Evolutionary conservation across 2,329 filamentous ascomycete species (phyloP), one percentile per base, ranked within the genome.

Genomic region (Aureobasidium subglaciale): DNA sequence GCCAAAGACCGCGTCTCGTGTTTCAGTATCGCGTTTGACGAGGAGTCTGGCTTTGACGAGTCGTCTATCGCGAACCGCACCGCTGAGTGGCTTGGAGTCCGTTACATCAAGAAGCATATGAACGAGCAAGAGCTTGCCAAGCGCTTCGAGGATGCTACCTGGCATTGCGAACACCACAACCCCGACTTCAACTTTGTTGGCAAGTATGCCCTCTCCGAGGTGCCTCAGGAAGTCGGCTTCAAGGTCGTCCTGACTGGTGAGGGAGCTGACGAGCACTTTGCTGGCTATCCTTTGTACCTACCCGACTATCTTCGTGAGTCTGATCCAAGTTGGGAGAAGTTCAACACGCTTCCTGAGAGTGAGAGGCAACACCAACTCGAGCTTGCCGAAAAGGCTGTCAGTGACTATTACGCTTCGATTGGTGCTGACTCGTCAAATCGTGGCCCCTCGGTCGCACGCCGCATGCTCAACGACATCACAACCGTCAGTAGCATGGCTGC

Each of bases 1-100:
- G 68, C 68, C 8, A 69, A 64, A 5, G 66, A 71, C 13, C 67
- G 69, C 16, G 64, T 77, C 20, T 71, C 65, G 35, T 76, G 74
- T 63, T 83, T 82, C 62, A 77, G 71, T 25, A 73, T 83, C n/a
- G 70, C 74, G 29, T 82, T 82, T 59, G 71, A 76, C 29, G 70
- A 75, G 53, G 70, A 73, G 13, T 72, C 70, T 43, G 75, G 75
- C 4, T 73, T 72, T 56, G 76, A 81, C 56, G 79, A 82, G 62
- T 77, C 75, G 66, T 69, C 67, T 8, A 75, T 76, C 42, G 75
- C 76, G 7, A 68, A 71, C 38, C 71, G 76, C 9, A 78, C 76
- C 1, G 75, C 76, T 1, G 69, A 77, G 24, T 77, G 67, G 65
- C 66, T 79, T 1, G 75, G 75, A 5, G 71, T 78, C 5, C 70